Percentiles rank a stretch among this genome's conserved stretches.
phyloP scores from a whole-genome alignment of 2,329 filamentous ascomycete genomes.

The Trichophyton schoenleinii region DNA sequence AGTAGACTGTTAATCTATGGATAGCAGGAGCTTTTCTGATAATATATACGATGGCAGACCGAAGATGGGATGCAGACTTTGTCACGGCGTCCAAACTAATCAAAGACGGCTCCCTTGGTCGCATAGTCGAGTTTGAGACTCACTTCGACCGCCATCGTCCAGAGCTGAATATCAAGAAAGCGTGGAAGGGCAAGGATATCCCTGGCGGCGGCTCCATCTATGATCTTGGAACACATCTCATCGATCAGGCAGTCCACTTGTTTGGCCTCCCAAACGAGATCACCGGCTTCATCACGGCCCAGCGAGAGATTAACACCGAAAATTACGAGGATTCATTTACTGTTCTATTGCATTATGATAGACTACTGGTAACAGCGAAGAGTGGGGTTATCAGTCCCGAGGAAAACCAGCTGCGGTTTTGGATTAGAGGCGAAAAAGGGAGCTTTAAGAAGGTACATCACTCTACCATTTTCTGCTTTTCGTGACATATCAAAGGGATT shows the following conservation, averaged over 20 bases:
- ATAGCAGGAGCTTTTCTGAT: too few relatives aligned
- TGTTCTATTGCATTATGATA: slow-evolving; percentile 55
- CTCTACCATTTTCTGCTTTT: not conserved
- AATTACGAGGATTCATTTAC: slow-evolving; percentile 42
- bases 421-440: slow-evolving; percentile 62
- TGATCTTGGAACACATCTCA: slow-evolving; percentile 62
- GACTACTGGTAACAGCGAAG: slow-evolving; percentile 55
- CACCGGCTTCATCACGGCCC: slow-evolving; percentile 55
- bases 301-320: slow-evolving; percentile 46
- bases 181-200: slow-evolving; percentile 56
- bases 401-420: slow-evolving; percentile 58
- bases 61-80: slow-evolving; percentile 68
- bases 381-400: slow-evolving; percentile 58
- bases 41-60: slow-evolving; percentile 31
- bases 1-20: slow-evolving; percentile 8
- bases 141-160: slow-evolving; percentile 67
- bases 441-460: slow-evolving; percentile 56
- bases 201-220: slow-evolving; percentile 58
- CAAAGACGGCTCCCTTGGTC: slow-evolving; percentile 47
- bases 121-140: slow-evolving; percentile 65
- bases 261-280: slow-evolving; percentile 58
- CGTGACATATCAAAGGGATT: not conserved
- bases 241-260: slow-evolving; percentile 60
- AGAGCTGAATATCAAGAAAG: slow-evolving; percentile 34
- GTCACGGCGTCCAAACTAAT: slow-evolving; percentile 55